These are phyloP conservation scores for Entomortierella lignicola DNA, from an alignment of 192 early-diverging fungal species.

Conservation along the genomic window DNA sequence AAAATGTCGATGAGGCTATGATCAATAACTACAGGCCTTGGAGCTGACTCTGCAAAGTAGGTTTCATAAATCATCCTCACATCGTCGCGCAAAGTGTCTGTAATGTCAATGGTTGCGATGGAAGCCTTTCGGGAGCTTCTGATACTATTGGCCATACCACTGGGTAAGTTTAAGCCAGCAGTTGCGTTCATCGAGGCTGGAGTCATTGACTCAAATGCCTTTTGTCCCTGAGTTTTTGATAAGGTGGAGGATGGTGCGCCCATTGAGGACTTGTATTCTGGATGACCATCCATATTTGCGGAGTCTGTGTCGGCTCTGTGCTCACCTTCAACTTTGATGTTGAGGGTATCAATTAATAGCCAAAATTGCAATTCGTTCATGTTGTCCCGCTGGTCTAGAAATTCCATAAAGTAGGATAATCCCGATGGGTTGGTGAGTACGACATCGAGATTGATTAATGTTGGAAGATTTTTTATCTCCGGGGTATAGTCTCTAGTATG, in stretches of 20 bases:
- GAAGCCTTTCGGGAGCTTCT: conserved; percentile 31
- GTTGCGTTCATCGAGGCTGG: conserved; percentile 20
- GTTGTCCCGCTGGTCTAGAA: conserved; percentile 77
- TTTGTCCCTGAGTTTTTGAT: conserved; percentile 4
- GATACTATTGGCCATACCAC: conserved; percentile 14
- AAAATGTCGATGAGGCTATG: conserved; percentile 52
- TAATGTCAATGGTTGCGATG: conserved; percentile 15
- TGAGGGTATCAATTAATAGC: conserved; percentile 76
- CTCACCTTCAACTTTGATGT: conserved; percentile 32
- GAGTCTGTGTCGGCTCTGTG: background rate
- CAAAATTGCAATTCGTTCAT: conserved; percentile 78
- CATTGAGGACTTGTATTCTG: background rate
- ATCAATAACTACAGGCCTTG: conserved; percentile 50
- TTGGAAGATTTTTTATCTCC: conserved; percentile 42
- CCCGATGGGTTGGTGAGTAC: conserved; percentile 74
- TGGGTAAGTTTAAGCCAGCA: background rate
- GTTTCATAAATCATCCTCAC: conserved; percentile 65
- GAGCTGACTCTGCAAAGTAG: conserved; percentile 58
- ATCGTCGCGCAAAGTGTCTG: conserved; percentile 58
- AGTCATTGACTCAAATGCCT: background rate
- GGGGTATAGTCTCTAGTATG: conserved; percentile 14
- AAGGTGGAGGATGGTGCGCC: conserved; percentile 22
- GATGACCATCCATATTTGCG: conserved; percentile 13
- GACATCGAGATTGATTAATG: conserved; percentile 61
- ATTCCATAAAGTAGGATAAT: conserved; percentile 83